Evolutionary conservation across 2,329 filamentous ascomycete genomes (phyloP).

Genomic region (Didymella lethalis): DNA sequence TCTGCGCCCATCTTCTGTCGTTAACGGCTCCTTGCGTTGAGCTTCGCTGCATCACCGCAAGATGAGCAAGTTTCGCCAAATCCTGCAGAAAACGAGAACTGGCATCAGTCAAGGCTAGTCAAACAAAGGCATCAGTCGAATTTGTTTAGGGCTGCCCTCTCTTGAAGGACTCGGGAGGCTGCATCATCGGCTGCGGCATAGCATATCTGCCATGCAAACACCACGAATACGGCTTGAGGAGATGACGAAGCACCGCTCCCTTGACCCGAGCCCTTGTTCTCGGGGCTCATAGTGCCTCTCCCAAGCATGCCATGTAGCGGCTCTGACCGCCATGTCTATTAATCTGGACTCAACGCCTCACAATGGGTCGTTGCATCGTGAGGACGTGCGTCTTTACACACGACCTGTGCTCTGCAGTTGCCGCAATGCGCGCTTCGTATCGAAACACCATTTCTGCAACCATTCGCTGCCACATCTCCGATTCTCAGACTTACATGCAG

Average conservation of each 20-base stretch:
- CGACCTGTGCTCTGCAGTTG: conserved; percentile 6
- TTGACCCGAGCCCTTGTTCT: conserved; percentile 14
- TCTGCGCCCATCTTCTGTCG: neutral
- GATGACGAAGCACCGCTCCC: conserved; percentile 1
- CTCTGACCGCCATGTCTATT: conserved; percentile 8
- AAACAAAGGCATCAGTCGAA: neutral
- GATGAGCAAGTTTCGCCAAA: neutral
- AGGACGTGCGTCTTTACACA: conserved; percentile 8
- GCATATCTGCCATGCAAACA: conserved; percentile 6
- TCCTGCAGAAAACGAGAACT: neutral
- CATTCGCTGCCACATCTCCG: conserved; percentile 5
- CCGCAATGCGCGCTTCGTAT: conserved; percentile 5
- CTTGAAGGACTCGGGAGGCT: conserved; percentile 1
- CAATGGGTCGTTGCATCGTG: neutral
- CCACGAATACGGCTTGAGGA: neutral
- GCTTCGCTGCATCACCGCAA: neutral
- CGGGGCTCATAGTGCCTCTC: conserved; percentile 5
- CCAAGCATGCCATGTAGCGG: conserved; percentile 9
- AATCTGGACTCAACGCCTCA: conserved; percentile 10
- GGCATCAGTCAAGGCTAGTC: neutral
- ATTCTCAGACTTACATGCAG: neutral
- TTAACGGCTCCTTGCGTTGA: conserved; percentile 3
- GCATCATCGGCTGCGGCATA: conserved; percentile 6
- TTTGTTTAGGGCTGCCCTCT: conserved; percentile 1
- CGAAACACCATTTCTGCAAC: conserved; percentile 1